Evolutionary conservation across 192 early-diverging fungal species (phyloP).

Genomic region (Entomortierella lignicola): DNA sequence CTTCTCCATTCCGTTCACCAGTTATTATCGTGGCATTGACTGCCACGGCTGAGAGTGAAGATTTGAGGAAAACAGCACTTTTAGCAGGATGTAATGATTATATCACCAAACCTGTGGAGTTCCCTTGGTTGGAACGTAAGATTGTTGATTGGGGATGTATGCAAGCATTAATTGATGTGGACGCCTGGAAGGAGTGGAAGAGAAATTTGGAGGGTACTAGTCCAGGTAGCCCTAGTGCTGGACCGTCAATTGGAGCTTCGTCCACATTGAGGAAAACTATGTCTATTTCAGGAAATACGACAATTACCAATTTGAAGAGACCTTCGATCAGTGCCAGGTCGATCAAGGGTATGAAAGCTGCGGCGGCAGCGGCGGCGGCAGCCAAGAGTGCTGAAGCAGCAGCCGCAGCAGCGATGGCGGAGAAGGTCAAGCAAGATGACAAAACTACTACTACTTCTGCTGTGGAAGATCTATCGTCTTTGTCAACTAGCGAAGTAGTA

Average conservation of each 20-base stretch:
- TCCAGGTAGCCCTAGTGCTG: slow-evolving; percentile 13
- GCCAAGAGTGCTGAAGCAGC: slow-evolving; percentile 20
- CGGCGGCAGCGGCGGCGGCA: slow-evolving; percentile 19
- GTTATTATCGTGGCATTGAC: slow-evolving; percentile 93
- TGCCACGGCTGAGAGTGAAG: slow-evolving; percentile 58
- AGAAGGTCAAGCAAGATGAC: background rate
- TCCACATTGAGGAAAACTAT: slow-evolving; percentile 14
- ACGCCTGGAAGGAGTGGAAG: slow-evolving; percentile 73
- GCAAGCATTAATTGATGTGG: slow-evolving; percentile 91
- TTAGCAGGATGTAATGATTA: slow-evolving; percentile 93
- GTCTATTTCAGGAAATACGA: slow-evolving; percentile 2
- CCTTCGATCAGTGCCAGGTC: slow-evolving; percentile 41
- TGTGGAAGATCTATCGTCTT: background rate
- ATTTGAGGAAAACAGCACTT: slow-evolving; percentile 69
- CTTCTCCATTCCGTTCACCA: slow-evolving; percentile 65
- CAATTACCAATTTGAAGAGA: slow-evolving; percentile 30
- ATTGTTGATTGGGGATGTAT: slow-evolving; percentile 94
- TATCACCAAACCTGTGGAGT: slow-evolving; percentile 86
- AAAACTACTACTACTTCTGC: background rate
- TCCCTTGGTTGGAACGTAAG: slow-evolving; percentile 87
- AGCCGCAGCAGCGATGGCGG: background rate
- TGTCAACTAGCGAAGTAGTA: background rate
- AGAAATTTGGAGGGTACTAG: slow-evolving; percentile 26
- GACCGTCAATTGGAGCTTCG: background rate
- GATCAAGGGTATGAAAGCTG: slow-evolving; percentile 34